Base-by-base conservation (phyloP, 148 eudicot genomes). In the Rhododendron ovatum region DNA sequence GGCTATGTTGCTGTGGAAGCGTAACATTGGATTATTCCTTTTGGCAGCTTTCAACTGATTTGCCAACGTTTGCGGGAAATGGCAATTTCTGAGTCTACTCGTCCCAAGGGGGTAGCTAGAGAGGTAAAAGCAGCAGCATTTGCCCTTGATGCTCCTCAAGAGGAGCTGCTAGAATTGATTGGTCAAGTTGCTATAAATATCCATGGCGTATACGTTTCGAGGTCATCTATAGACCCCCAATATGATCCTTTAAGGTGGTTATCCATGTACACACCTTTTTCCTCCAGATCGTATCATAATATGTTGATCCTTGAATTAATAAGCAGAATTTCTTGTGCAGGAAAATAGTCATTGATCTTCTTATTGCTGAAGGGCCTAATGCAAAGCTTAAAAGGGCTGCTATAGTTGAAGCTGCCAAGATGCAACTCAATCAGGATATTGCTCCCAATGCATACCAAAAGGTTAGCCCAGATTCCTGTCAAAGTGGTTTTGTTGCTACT, bases 191-290 rank as follows among this genome's bases (percentile, higher is more conserved):
- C 98, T 33, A 79, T 89, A 30, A 87, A 91, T 86, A 89, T 97
- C 41, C 96, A 93, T 89, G 99, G 93, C 61, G 86, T 91, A 35
- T 97, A 90, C 85, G 93, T 94, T 86, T 86, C 91, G 67, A 95
- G 88, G 88, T 86, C 95, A 65, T 95, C 96, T 26, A 86, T 92
- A 37, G 98, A 95, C 84, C 91, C 96, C 83, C 91, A 94, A 53
- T 85, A 77, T 84, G 93, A 94, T 88, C 86, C 86, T 88, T 90
- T 97, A 73, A 94, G 99, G 99, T 97, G 98, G 99, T 95, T 86
- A 88, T 51, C 59, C 82, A 48, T 18, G 18, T 35, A 80, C 75
- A 26, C 37, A 33, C 55, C 74, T 37, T 82, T 61, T 53, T 65
- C 57, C 73, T 59, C 84, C 47, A 67, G 17, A 76, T 51, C 5